Conservation (phyloP, 192 early-diverging fungal genomes). For the Podila verticillata region DNA sequence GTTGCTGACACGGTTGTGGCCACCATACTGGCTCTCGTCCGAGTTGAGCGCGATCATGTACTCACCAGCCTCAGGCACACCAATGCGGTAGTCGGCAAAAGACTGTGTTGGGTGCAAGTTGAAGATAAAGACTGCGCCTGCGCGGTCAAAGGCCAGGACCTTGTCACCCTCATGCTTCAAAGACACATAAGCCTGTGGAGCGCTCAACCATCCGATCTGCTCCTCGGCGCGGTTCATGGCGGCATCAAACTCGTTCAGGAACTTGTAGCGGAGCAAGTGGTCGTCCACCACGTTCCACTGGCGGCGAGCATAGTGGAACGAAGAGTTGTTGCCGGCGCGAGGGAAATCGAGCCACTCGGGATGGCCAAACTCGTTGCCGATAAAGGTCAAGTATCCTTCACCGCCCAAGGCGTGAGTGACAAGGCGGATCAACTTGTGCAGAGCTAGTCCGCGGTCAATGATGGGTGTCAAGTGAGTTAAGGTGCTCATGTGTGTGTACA, state of each 20-base stretch:
- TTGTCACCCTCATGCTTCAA: conserved; percentile 94
- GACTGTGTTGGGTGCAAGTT: conserved; percentile 93
- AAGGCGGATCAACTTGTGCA: conserved; percentile 97
- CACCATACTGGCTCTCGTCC: conserved; percentile 80
- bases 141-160: conserved; percentile 93
- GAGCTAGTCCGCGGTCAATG: conserved; percentile 92
- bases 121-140: conserved; percentile 89
- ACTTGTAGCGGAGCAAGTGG: conserved; percentile 88
- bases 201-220: conserved; percentile 73
- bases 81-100: conserved; percentile 89
- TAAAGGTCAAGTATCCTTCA: conserved; percentile 96
- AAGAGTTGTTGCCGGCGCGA: conserved; percentile 88
- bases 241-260: conserved; percentile 89
- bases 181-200: conserved; percentile 84
- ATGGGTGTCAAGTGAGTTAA: conserved; percentile 82
- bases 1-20: conserved; percentile 83
- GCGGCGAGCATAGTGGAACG: conserved; percentile 93
- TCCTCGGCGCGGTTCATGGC: conserved; percentile 85
- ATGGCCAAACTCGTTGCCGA: conserved; percentile 99
- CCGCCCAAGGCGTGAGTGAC: conserved; percentile 92
- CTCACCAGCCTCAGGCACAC: conserved; percentile 72
- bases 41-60: conserved; percentile 82
- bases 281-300: conserved; percentile 98
- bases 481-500: conserved; percentile 96
- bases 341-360: conserved; percentile 99